Percentiles rank a stretch among this genome's conserved stretches.
phyloP scores from a whole-genome alignment of 257 asterid species.

The Sherardia arvensis region DNA sequence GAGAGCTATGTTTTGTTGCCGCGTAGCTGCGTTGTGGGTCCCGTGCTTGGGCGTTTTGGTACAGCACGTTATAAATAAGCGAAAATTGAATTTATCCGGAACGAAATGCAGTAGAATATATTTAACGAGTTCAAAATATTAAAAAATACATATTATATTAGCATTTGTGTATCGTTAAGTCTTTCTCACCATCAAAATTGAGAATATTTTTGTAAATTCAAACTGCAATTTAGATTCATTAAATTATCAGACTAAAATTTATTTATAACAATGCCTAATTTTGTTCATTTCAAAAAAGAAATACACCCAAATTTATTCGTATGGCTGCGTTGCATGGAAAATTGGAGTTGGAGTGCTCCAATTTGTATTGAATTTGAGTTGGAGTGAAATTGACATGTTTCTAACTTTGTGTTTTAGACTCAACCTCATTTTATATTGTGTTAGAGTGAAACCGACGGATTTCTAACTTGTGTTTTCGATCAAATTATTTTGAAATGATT shows the following conservation, averaged over 20 bases:
- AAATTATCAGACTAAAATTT: too few species aligned
- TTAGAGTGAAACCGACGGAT: neutral
- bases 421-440: neutral
- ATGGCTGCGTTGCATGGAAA: neutral
- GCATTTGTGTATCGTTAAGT: too few species aligned
- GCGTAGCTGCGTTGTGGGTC: constrained; percentile 2
- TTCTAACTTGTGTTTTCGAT: neutral
- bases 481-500: too few species aligned
- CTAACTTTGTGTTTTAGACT: neutral
- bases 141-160: too few species aligned
- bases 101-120: too few species aligned
- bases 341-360: neutral
- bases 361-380: neutral
- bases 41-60: neutral
- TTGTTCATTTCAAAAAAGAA: too few species aligned
- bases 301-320: too few species aligned
- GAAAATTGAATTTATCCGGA: neutral
- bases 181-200: too few species aligned
- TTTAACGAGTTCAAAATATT: too few species aligned
- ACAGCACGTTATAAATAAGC: constrained; percentile 1
- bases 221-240: too few species aligned
- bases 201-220: too few species aligned
- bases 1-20: constrained; percentile 8
- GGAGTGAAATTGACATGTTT: neutral
- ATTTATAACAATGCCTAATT: too few species aligned